Evolutionary conservation across 2,329 filamentous ascomycete species (phyloP).

Genomic region (Tolypocladium pustulatum): DNA sequence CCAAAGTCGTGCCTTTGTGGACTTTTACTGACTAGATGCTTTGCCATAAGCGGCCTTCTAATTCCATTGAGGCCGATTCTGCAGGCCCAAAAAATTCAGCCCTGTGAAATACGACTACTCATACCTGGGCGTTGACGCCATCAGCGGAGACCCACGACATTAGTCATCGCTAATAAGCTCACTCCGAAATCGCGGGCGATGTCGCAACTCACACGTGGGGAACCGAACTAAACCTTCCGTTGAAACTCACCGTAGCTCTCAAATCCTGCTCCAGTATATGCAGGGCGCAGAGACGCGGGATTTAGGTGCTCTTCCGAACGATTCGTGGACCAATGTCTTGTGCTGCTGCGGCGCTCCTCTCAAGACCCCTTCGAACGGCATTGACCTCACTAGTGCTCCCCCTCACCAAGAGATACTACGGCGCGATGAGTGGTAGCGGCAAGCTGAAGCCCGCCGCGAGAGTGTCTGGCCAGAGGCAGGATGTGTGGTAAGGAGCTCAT

Average conservation of each 20-base stretch:
- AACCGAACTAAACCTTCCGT: not conserved
- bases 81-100: no score
- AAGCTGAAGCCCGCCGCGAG: slow-evolving; percentile 40
- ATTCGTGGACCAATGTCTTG: slow-evolving; percentile 3
- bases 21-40: no score
- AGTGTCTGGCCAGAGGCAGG: slow-evolving; percentile 37
- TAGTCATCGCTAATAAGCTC: not conserved
- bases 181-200: slow-evolving; percentile 4
- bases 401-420: slow-evolving; percentile 1
- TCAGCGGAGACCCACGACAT: slow-evolving; percentile 1
- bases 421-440: slow-evolving; percentile 29
- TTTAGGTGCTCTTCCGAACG: not conserved
- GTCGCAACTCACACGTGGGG: slow-evolving; percentile 4
- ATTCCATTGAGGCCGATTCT: no score
- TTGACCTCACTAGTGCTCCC: not conserved
- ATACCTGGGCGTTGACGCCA: slow-evolving; percentile 4
- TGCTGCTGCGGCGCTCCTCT: slow-evolving; percentile 1
- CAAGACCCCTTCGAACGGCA: not conserved
- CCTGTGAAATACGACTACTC: no score
- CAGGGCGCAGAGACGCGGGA: not conserved
- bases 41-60: no score
- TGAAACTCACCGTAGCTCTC: not conserved
- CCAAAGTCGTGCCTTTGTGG: not conserved
- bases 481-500: slow-evolving; percentile 35
- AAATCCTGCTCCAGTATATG: not conserved